A percentile compares a stretch with the other conserved stretches of the same genome.
Conservation (phyloP, 2,329 filamentous ascomycete genomes). For the Fusarium sp. region DNA sequence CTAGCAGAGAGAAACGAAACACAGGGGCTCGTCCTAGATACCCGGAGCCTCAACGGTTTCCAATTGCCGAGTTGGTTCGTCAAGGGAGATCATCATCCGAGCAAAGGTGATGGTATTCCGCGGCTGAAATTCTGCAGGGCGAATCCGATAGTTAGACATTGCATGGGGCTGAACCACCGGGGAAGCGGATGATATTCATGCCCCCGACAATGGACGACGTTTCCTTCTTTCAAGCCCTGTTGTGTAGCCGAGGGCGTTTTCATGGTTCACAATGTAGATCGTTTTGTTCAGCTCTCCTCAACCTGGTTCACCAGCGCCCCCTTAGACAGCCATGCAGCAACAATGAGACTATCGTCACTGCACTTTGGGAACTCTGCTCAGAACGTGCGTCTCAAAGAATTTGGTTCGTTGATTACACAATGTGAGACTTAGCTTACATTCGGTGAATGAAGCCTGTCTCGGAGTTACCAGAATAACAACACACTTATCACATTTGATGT, state of each 20-base stretch:
- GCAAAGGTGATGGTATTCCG: neutral
- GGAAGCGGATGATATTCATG: neutral
- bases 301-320: neutral
- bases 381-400: neutral
- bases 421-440: neutral
- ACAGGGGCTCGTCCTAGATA: neutral
- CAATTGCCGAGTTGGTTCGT: neutral
- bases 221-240: no score
- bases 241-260: neutral
- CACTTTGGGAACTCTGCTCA: neutral
- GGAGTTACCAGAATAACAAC: neutral
- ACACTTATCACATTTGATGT: neutral
- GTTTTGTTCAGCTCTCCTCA: neutral
- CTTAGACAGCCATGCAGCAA: neutral
- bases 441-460: neutral
- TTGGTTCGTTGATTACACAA: neutral
- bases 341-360: neutral
- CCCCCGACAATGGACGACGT: no score
- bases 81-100: neutral
- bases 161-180: neutral
- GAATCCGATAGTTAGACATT: neutral
- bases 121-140: neutral
- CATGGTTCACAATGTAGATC: neutral
- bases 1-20: neutral
- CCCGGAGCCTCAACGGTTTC: neutral